Percentiles rank a stretch among this genome's conserved stretches.
Evolutionary conservation across 1,284 basidiomycete species (phyloP).

Genomic region (Irpex rosettiformis): DNA sequence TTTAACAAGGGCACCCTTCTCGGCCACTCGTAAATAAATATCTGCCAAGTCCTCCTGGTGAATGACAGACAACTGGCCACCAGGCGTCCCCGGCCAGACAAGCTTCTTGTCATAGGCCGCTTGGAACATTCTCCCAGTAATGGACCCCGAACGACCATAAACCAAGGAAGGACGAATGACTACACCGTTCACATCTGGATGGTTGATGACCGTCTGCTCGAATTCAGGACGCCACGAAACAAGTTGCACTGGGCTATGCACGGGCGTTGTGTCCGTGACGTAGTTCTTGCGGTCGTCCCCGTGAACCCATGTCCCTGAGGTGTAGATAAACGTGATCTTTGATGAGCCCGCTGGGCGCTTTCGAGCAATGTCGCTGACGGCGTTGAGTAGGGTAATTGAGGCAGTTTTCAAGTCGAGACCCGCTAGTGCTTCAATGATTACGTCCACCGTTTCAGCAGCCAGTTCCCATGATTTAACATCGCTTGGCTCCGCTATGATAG

Average conservation of each 20-base stretch:
- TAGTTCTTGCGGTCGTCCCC: slow-evolving; percentile 34
- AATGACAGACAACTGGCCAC: slow-evolving; percentile 39
- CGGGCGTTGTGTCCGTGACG: slow-evolving; percentile 35
- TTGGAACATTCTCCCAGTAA: slow-evolving; percentile 37
- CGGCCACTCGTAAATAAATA: slow-evolving; percentile 40
- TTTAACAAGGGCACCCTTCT: slow-evolving; percentile 35
- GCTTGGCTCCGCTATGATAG: slow-evolving; percentile 39
- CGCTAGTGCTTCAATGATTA: slow-evolving; percentile 39
- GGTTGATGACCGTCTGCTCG: slow-evolving; percentile 34
- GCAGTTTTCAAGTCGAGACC: slow-evolving; percentile 24
- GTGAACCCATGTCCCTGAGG: slow-evolving; percentile 47
- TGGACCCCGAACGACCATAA: slow-evolving; percentile 44
- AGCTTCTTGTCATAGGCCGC: slow-evolving; percentile 34
- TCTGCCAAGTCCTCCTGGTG: slow-evolving; percentile 53
- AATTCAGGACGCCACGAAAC: slow-evolving; percentile 34
- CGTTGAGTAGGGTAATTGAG: slow-evolving; percentile 30
- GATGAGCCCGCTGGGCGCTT: slow-evolving; percentile 29
- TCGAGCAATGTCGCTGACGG: slow-evolving; percentile 27
- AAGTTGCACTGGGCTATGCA: slow-evolving; percentile 26
- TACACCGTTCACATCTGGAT: slow-evolving; percentile 40
- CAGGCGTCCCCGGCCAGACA: slow-evolving; percentile 37
- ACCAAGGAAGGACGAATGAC: slow-evolving; percentile 47
- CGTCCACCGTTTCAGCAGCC: slow-evolving; percentile 40
- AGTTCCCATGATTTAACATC: slow-evolving; percentile 36
- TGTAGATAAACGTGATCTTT: slow-evolving; percentile 48